phyloP scores from a whole-genome alignment of 2,329 filamentous ascomycete genomes.

The Alternaria rosae region DNA sequence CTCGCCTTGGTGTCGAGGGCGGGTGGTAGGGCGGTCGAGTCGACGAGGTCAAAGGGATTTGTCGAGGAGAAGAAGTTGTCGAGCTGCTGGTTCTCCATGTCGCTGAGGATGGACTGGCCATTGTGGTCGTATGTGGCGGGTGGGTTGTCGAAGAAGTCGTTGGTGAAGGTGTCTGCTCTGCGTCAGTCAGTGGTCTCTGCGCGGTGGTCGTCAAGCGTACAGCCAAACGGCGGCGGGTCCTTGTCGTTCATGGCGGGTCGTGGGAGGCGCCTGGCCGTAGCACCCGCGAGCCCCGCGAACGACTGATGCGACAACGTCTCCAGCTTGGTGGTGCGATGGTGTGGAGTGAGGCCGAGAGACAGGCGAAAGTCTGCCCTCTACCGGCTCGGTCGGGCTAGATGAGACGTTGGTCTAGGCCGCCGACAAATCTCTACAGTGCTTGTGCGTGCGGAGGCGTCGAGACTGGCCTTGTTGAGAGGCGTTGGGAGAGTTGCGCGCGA shows the following conservation, averaged over 20 bases:
- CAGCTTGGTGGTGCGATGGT: conserved; percentile 21
- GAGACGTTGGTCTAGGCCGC: neutral
- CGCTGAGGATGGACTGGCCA: conserved; percentile 42
- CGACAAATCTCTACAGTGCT: neutral
- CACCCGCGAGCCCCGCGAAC: conserved; percentile 36
- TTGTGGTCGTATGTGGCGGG: conserved; percentile 23
- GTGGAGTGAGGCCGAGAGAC: neutral
- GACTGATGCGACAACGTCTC: conserved; percentile 33
- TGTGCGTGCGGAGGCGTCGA: neutral
- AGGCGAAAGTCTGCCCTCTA: neutral
- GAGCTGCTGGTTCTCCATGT: conserved; percentile 41
- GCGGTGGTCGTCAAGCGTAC: conserved; percentile 23
- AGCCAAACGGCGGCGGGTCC: conserved; percentile 46
- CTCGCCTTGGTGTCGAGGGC: conserved; percentile 31
- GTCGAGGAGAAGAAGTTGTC: conserved; percentile 45
- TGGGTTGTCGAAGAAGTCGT: conserved; percentile 31
- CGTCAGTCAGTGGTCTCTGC: conserved; percentile 11
- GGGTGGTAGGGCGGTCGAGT: conserved; percentile 20
- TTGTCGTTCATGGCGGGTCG: conserved; percentile 44
- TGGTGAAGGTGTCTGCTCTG: conserved; percentile 36
- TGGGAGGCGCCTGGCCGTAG: conserved; percentile 32
- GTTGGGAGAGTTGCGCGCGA: conserved; percentile 20
- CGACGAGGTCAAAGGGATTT: conserved; percentile 35
- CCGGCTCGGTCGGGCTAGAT: neutral
- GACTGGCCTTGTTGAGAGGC: conserved; percentile 15